Conservation (phyloP, 1,284 basidiomycete species). For the Heterobasidion parviporum region DNA sequence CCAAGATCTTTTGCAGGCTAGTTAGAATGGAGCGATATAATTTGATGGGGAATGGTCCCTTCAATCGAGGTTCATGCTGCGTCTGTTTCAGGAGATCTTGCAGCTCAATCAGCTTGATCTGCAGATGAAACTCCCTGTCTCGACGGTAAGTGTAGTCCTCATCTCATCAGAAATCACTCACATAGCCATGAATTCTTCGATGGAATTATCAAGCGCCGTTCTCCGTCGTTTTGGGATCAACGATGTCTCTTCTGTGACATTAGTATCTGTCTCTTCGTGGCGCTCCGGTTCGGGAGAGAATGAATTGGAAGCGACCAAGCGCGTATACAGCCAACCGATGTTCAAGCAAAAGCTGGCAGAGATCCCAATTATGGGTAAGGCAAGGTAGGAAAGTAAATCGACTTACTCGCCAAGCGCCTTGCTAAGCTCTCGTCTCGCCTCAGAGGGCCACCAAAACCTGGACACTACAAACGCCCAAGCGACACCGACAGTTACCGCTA, state of each 20-base stretch:
- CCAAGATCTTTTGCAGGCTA: constrained; percentile 83
- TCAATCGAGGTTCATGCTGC: constrained; percentile 88
- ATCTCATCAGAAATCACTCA: constrained; percentile 19
- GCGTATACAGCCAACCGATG: constrained; percentile 79
- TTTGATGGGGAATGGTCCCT: constrained; percentile 82
- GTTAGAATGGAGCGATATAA: constrained; percentile 82
- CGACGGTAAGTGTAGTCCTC: constrained; percentile 4
- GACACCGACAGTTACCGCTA: constrained; percentile 83
- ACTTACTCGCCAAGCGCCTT: constrained; percentile 80
- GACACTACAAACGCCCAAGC: constrained; percentile 87
- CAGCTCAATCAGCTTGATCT: constrained; percentile 81
- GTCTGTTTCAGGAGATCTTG: constrained; percentile 81
- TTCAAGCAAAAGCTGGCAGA: constrained; percentile 66
- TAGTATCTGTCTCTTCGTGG: constrained; percentile 17
- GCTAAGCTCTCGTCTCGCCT: constrained; percentile 82
- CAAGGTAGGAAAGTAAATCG: background rate
- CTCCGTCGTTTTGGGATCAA: constrained; percentile 28
- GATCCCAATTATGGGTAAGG: background rate
- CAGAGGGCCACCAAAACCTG: constrained; percentile 91
- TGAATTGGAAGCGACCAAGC: constrained; percentile 71
- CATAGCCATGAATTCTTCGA: constrained; percentile 89
- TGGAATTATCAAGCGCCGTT: constrained; percentile 49
- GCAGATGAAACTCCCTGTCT: constrained; percentile 86
- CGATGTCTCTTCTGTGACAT: constrained; percentile 25
- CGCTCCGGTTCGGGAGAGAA: constrained; percentile 35